Evolutionary conservation across 192 early-diverging fungal species (phyloP), one percentile per base, ranked within the genome.

Genomic region (Entomortierella lignicola): DNA sequence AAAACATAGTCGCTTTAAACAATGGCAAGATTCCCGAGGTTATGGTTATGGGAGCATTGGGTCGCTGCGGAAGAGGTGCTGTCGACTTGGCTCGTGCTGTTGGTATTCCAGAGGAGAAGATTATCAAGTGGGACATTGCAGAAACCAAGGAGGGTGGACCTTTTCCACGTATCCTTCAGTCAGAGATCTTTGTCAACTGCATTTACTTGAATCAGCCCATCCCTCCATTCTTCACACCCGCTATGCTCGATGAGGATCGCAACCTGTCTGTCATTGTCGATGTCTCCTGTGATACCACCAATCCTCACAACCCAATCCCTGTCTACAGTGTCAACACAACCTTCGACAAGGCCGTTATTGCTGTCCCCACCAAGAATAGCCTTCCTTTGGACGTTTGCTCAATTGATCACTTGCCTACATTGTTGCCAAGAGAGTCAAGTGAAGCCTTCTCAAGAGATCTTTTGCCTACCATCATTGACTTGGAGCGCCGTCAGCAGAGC

Each of bases 121-220:
- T 98, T 61, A 82, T 97, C 85, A 86, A 92, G 83, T 99, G 97
- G 97, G 97, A 99, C 71, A 92, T 98, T 82, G 91, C 88, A 52
- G 96, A 99, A 85, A 99, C 97, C 50, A 90, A 89, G 81, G 85
- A 77, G 52, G 96, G 96, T 48, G 97, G 97, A 15, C 97, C 97
- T 54, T 99, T 98, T 87, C 81, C 82, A 39, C 93, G 97, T 82
- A 98, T 99, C 59, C 82, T 94, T 71, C 85, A 90, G 39, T 80
- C 85, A 59, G 96, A 99, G 80, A 93, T 98, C 71, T 99, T 99
- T 85, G 91, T 99, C 92, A 99, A 99, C 90, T 99, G 95, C 88
- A 99, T 99, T 86, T 99, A 99, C 77, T 90, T 99, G 62, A 92
- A 88, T 77, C 82, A 91, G 44, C 87, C 91, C 75, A 99, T 99